Evolutionary conservation across 176 grass and related monocot species (phyloP).

Genomic region (Themeda triandra): DNA sequence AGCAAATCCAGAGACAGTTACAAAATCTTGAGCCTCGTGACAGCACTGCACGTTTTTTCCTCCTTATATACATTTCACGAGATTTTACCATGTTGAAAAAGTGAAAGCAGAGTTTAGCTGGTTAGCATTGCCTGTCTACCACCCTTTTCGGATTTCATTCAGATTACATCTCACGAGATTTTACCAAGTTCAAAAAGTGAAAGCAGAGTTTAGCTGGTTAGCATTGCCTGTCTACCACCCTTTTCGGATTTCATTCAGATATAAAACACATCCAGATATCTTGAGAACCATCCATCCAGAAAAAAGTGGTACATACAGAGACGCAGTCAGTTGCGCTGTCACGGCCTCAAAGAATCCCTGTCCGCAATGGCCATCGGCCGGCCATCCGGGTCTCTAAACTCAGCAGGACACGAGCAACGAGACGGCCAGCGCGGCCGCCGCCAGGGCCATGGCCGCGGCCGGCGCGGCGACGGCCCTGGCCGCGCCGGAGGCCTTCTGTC

Average conservation of each 20-base stretch:
- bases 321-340: background rate
- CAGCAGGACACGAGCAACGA: constrained; percentile 16
- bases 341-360: background rate
- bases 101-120: background rate
- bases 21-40: background rate
- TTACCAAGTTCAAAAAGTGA: background rate
- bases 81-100: background rate
- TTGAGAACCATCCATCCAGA: constrained; percentile 4
- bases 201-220: background rate
- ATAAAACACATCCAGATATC: background rate
- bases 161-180: background rate
- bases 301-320: background rate
- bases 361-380: background rate
- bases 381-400: background rate
- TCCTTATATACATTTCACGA: background rate
- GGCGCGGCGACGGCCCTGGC: background rate
- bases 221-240: background rate
- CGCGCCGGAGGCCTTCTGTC: background rate
- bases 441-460: background rate
- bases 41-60: background rate
- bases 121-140: background rate
- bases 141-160: background rate
- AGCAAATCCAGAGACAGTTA: background rate
- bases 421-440: background rate
- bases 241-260: background rate